phyloP scores from a whole-genome alignment of 768 basidiomycete genomes.

The Rossbeevera mucosa region DNA sequence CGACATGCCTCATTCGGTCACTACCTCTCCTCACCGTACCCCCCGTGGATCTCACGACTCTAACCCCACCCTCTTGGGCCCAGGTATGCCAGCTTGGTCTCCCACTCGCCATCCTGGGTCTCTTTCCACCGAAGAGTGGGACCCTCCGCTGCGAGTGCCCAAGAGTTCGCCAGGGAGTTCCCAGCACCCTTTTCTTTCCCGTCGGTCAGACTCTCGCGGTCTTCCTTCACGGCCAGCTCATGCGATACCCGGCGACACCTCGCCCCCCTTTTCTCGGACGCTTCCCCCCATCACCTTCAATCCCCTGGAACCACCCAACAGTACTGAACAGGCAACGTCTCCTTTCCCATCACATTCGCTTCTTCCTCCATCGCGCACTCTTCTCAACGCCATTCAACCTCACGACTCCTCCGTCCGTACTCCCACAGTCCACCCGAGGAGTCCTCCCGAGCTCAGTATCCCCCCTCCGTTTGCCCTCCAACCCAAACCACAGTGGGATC shows the following conservation, averaged over 20 bases:
- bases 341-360: constrained; percentile 33
- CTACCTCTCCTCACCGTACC: constrained; percentile 5
- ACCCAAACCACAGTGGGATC: constrained; percentile 65
- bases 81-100: constrained; percentile 47
- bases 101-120: constrained; percentile 11
- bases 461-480: constrained; percentile 63
- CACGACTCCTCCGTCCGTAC: constrained; percentile 22
- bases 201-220: constrained; percentile 13
- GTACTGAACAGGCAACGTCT: constrained; percentile 16
- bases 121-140: constrained; percentile 17
- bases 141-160: constrained; percentile 10
- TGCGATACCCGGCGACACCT: constrained; percentile 10
- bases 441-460: constrained; percentile 20
- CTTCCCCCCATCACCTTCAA: constrained; percentile 26
- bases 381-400: constrained; percentile 12
- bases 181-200: background rate
- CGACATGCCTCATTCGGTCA: constrained; percentile 14
- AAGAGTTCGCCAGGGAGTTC: constrained; percentile 7
- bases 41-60: constrained; percentile 32
- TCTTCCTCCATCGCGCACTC: constrained; percentile 16
- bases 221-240: constrained; percentile 10
- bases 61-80: constrained; percentile 45
- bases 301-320: constrained; percentile 15
- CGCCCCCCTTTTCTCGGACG: constrained; percentile 25
- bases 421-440: constrained; percentile 12